Evolutionary conservation across 1,284 basidiomycete species (phyloP).

Genomic region (Grifola frondosa): DNA sequence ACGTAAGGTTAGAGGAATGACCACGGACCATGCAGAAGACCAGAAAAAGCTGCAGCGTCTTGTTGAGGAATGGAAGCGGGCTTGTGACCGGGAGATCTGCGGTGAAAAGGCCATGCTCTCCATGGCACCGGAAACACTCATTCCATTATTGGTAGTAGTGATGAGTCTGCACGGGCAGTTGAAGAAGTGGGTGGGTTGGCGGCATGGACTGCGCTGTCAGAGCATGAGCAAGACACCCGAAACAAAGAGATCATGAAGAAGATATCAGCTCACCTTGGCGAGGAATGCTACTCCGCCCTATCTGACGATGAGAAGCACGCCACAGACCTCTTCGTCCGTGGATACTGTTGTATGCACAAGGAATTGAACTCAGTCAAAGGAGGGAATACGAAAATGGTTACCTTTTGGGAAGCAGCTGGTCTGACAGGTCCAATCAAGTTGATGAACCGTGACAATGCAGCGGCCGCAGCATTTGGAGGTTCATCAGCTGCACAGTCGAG

Average conservation of each 20-base stretch:
- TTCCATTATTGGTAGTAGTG: too few species aligned
- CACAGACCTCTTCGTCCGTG: conserved; percentile 30
- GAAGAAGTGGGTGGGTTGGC: conserved; percentile 16
- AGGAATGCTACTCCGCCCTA: not conserved
- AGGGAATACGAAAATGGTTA: conserved; percentile 25
- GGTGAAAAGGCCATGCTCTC: conserved; percentile 12
- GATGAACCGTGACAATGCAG: conserved; percentile 33
- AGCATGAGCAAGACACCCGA: conserved; percentile 10
- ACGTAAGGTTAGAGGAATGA: conserved; percentile 18
- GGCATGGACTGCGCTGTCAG: conserved; percentile 18
- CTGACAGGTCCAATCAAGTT: conserved; percentile 22
- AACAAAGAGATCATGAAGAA: not conserved
- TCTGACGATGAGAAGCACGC: conserved; percentile 1
- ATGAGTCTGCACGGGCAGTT: conserved; percentile 10
- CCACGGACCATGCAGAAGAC: conserved; percentile 19
- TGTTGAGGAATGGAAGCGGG: conserved; percentile 15
- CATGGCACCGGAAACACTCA: conserved; percentile 8
- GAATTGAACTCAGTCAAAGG: conserved; percentile 38
- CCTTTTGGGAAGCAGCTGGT: conserved; percentile 19
- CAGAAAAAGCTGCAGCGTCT: conserved; percentile 15
- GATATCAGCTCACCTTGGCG: not conserved
- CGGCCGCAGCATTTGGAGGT: conserved; percentile 4
- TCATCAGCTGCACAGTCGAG: not conserved
- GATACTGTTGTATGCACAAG: conserved; percentile 43
- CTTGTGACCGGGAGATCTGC: too few species aligned